A percentile compares a stretch with the other conserved stretches of the same genome.
phyloP scores from a whole-genome alignment of 257 asterid genomes.

The Solanum tacnaense region DNA sequence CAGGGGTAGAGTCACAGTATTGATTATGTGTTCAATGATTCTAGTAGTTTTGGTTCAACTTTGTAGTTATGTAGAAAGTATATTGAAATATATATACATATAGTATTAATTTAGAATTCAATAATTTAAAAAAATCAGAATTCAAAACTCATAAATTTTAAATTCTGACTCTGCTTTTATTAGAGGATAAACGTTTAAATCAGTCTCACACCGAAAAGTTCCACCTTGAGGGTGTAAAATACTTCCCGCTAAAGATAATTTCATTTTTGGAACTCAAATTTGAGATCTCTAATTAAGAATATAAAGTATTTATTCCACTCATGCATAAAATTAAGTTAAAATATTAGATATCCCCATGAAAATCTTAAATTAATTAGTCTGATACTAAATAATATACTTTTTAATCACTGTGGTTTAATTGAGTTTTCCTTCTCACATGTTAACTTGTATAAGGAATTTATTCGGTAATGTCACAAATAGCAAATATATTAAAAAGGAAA shows the following conservation, averaged over 20 bases:
- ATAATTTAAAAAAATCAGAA: neutral
- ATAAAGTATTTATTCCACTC: too few species aligned
- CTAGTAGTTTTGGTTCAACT: neutral
- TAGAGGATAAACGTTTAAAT: neutral
- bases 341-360: too few species aligned
- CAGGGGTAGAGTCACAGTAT: neutral
- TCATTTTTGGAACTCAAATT: neutral
- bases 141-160: neutral
- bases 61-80: neutral
- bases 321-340: neutral
- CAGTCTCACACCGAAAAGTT: neutral
- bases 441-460: neutral
- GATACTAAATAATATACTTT: neutral
- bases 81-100: neutral
- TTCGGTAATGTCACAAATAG: neutral
- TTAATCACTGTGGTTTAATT: neutral
- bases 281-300: neutral
- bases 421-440: neutral
- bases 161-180: fast-evolving
- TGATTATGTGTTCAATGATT: neutral
- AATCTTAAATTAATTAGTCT: neutral
- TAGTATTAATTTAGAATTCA: neutral
- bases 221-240: neutral
- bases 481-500: neutral
- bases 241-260: neutral